phyloP scores from a whole-genome alignment of 2,329 filamentous ascomycete species.

The Xylariaceae sp. region DNA sequence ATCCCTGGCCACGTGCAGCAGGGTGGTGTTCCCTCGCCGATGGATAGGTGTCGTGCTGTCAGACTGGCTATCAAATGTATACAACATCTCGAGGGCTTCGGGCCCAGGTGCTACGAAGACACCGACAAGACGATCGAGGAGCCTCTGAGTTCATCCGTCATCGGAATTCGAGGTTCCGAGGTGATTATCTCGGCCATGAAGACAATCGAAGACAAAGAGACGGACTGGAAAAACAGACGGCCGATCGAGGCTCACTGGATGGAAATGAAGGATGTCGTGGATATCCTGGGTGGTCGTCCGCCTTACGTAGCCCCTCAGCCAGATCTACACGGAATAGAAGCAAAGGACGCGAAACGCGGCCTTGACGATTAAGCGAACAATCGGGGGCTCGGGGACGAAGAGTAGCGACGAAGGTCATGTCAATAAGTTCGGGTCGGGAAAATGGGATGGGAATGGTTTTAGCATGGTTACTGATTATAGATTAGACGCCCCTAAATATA shows the following conservation, averaged over 20 bases:
- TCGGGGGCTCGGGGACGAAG: no score
- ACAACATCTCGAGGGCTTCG: constrained; percentile 80
- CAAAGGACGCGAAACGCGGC: constrained; percentile 61
- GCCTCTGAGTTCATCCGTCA: constrained; percentile 71
- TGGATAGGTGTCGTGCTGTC: constrained; percentile 92
- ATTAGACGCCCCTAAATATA: no score
- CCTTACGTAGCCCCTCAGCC: constrained; percentile 46
- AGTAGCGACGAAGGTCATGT: no score
- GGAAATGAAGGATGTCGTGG: constrained; percentile 72
- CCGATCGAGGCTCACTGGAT: constrained; percentile 86
- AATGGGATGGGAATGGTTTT: no score
- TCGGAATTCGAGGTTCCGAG: constrained; percentile 86
- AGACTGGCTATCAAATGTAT: constrained; percentile 92
- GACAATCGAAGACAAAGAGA: constrained; percentile 75
- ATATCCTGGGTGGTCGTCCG: constrained; percentile 75
- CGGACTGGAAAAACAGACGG: constrained; percentile 87
- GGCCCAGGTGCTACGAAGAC: constrained; percentile 55
- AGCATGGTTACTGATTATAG: no score
- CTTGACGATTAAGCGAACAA: constrained; percentile 18
- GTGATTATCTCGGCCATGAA: constrained; percentile 85
- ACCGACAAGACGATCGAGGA: constrained; percentile 66
- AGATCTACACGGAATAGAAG: constrained; percentile 47
- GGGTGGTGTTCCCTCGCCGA: constrained; percentile 85
- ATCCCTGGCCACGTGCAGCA: constrained; percentile 95
- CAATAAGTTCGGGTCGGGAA: no score